A percentile compares a stretch with the other conserved stretches of the same genome.
These are phyloP conservation scores for Penicillium bovifimosum DNA, from an alignment of 495 filamentous ascomycete genomes.

Conservation along the genomic window DNA sequence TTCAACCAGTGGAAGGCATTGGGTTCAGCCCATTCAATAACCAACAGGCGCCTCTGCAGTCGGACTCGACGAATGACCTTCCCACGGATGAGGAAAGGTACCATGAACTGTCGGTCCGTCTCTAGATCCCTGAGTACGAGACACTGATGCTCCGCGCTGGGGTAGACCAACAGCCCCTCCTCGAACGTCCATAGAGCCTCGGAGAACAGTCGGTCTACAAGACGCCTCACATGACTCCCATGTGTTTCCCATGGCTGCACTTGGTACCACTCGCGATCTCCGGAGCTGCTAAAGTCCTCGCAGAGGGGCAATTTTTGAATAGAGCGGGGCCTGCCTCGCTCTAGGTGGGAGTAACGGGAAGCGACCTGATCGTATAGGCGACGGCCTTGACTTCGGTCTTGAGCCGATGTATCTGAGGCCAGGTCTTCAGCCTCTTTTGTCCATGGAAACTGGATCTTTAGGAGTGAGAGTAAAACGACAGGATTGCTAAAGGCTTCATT, in stretches of 20 bases:
- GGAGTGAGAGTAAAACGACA: conserved; percentile 37
- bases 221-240: conserved; percentile 35
- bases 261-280: conserved; percentile 39
- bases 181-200: conserved; percentile 58
- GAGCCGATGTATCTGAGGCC: background rate
- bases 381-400: conserved; percentile 29
- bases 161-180: conserved; percentile 55
- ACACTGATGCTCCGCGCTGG: conserved; percentile 32
- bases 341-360: conserved; percentile 52
- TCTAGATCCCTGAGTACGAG: conserved; percentile 53
- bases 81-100: conserved; percentile 50
- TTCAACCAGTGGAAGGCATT: conserved; percentile 55
- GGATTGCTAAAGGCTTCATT: conserved; percentile 48
- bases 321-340: conserved; percentile 41
- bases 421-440: conserved; percentile 48
- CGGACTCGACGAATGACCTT: conserved; percentile 56
- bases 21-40: conserved; percentile 63
- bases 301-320: conserved; percentile 43
- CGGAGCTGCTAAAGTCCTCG: conserved; percentile 30
- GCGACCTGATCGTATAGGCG: conserved; percentile 48
- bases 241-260: conserved; percentile 55
- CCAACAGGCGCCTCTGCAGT: conserved; percentile 49
- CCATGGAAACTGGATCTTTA: conserved; percentile 49
- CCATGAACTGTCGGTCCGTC: conserved; percentile 35
- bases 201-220: conserved; percentile 45